Evolutionary conservation across 2,329 filamentous ascomycete genomes (phyloP).

Genomic region (Claviceps paspali): DNA sequence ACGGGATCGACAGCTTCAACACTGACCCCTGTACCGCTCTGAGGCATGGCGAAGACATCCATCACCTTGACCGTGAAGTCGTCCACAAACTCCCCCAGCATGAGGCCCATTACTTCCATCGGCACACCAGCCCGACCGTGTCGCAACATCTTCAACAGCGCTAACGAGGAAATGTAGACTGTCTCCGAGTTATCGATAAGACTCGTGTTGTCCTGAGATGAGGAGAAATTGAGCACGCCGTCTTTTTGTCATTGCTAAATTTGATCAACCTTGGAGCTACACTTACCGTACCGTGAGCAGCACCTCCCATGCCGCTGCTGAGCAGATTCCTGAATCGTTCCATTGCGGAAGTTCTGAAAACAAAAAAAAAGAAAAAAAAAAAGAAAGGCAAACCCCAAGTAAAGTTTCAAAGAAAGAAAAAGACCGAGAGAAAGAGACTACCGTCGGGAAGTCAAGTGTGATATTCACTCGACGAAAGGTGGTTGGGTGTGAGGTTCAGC

Average conservation of each 20-base stretch:
- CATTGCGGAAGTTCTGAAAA: conserved; percentile 38
- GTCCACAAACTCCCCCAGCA: conserved; percentile 97
- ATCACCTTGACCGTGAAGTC: conserved; percentile 98
- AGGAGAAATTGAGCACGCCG: not conserved
- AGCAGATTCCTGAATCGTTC: conserved; percentile 86
- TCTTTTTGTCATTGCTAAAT: not conserved
- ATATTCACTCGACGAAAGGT: not conserved
- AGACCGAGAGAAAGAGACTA: not conserved
- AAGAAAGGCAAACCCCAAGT: no score
- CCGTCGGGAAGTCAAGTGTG: not conserved
- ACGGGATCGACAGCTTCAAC: conserved; percentile 97
- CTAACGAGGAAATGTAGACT: conserved; percentile 96
- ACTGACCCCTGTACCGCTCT: conserved; percentile 94
- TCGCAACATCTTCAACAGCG: conserved; percentile 94
- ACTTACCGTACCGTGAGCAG: conserved; percentile 25
- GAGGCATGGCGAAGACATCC: conserved; percentile 98
- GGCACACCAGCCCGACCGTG: conserved; percentile 95
- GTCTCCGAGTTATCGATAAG: conserved; percentile 99
- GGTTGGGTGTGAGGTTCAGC: not conserved
- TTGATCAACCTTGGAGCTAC: conserved; percentile 3
- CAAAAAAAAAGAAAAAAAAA: not conserved
- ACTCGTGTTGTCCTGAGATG: conserved; percentile 64
- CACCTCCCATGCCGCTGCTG: conserved; percentile 49
- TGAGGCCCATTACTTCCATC: conserved; percentile 99
- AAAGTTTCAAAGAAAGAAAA: not conserved